Evolutionary conservation across 208 protist genomes (phyloP).

Genomic region (Leishmania lainsoni): DNA sequence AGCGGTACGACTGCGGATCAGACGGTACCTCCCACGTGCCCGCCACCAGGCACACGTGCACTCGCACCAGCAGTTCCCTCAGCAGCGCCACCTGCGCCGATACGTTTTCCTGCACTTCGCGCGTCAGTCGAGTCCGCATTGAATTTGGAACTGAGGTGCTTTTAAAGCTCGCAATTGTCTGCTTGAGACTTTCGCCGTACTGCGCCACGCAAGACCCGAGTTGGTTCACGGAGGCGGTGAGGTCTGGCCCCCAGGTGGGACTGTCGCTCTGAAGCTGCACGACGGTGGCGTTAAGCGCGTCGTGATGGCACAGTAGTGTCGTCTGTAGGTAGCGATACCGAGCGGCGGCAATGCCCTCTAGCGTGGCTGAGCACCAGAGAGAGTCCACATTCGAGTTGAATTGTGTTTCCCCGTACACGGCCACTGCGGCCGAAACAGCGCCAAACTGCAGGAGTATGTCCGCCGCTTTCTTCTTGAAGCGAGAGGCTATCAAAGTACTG

Average conservation of each 20-base stretch:
- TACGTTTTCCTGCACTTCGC: slow-evolving; percentile 50
- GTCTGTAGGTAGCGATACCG: slow-evolving; percentile 62
- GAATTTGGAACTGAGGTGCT: slow-evolving; percentile 46
- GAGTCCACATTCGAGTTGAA: slow-evolving; percentile 58
- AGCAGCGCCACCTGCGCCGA: slow-evolving; percentile 33
- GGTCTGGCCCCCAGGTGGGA: slow-evolving; percentile 26
- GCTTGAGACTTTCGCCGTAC: slow-evolving; percentile 31
- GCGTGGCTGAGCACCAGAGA: slow-evolving; percentile 74
- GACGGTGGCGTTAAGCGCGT: slow-evolving; percentile 41
- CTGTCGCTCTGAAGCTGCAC: slow-evolving; percentile 63
- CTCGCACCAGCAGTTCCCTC: slow-evolving; percentile 31
- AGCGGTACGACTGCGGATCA: slow-evolving; percentile 33
- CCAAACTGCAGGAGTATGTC: slow-evolving; percentile 77
- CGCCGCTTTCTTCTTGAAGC: slow-evolving; percentile 59
- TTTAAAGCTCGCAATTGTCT: slow-evolving; percentile 32
- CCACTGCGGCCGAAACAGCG: slow-evolving; percentile 54
- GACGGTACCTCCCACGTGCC: slow-evolving; percentile 33
- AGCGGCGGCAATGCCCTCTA: slow-evolving; percentile 82
- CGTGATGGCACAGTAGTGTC: slow-evolving; percentile 34
- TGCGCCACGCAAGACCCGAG: slow-evolving; percentile 24
- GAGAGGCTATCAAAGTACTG: slow-evolving; percentile 22
- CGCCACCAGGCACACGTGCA: slow-evolving; percentile 30
- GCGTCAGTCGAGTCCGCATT: slow-evolving; percentile 50
- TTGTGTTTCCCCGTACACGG: slow-evolving; percentile 62
- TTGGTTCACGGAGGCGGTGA: slow-evolving; percentile 25